phyloP scores from a whole-genome alignment of 495 filamentous ascomycete species.

The Bombardia bombarda region DNA sequence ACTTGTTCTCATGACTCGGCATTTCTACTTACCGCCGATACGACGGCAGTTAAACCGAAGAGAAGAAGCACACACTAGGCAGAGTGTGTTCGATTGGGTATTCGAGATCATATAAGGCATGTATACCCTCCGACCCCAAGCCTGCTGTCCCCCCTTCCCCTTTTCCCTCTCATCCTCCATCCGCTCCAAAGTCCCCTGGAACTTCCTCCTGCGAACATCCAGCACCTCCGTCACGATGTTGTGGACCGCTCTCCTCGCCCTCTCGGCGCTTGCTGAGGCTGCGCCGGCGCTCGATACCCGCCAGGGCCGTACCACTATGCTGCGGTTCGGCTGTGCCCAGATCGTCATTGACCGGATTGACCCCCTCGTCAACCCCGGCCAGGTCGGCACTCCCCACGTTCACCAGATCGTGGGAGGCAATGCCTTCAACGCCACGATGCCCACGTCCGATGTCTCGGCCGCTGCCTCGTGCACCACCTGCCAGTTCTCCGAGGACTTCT shows the following conservation, averaged over 20 bases:
- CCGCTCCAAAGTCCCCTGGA: background rate
- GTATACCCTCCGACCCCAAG: too few species aligned
- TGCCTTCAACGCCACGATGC: conserved; percentile 40
- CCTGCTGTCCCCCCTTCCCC: background rate
- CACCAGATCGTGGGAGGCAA: conserved; percentile 40
- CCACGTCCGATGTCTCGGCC: conserved; percentile 27
- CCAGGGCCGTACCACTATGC: background rate
- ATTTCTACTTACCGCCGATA: background rate
- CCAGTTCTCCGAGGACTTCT: conserved; percentile 16
- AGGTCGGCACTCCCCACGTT: conserved; percentile 2
- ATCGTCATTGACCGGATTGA: conserved; percentile 6
- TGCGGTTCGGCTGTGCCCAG: conserved; percentile 5
- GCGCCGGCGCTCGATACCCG: background rate
- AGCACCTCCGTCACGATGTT: background rate
- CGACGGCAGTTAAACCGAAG: background rate
- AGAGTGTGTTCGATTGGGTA: too few species aligned
- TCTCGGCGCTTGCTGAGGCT: background rate
- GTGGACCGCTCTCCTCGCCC: background rate
- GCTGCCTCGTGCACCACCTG: conserved; percentile 22
- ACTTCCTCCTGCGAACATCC: background rate
- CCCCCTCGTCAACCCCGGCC: conserved; percentile 7
- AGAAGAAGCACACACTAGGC: background rate
- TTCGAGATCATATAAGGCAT: too few species aligned
- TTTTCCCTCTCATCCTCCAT: background rate
- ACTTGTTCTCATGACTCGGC: background rate